Percentiles rank a stretch among this genome's conserved stretches.
Conservation (phyloP, 179 eudicot species). For the Spinacia oleracea region DNA sequence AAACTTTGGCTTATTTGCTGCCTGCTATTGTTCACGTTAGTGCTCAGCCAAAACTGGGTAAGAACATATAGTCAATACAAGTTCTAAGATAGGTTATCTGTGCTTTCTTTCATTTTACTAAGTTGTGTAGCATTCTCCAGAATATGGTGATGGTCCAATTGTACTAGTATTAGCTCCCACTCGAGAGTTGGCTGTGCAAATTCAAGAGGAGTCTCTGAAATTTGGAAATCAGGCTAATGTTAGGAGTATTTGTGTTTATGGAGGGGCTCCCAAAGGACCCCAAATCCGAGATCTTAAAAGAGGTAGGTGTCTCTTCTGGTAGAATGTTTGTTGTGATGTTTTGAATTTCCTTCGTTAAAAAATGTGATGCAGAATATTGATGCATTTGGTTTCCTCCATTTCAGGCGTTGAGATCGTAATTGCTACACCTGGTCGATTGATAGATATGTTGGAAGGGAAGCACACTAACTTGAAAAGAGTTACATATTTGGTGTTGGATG, state of each 20-base stretch:
- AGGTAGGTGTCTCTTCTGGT: constrained; percentile 62
- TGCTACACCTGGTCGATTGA: constrained; percentile 91
- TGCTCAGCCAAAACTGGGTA: constrained; percentile 89
- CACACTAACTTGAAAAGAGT: constrained; percentile 81
- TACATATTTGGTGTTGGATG: constrained; percentile 84
- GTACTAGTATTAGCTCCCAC: constrained; percentile 90
- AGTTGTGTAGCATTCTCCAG: constrained; percentile 32
- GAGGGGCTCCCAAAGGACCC: constrained; percentile 96
- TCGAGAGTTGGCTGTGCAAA: constrained; percentile 93
- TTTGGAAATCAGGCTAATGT: constrained; percentile 79
- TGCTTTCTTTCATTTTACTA: neutral
- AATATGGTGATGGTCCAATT: constrained; percentile 86
- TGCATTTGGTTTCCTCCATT: constrained; percentile 5
- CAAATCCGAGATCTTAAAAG: constrained; percentile 95
- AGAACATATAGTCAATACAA: constrained; percentile 1
- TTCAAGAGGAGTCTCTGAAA: constrained; percentile 84
- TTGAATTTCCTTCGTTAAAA: neutral
- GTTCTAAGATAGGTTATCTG: neutral
- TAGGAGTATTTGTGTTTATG: constrained; percentile 82
- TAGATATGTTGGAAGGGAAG: constrained; percentile 87
- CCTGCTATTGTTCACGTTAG: constrained; percentile 89
- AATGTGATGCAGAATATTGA: neutral
- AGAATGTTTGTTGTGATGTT: constrained; percentile 17
- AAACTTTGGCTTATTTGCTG: constrained; percentile 81
- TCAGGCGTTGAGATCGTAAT: constrained; percentile 86